Evolutionary conservation across 176 grass and related monocot genomes (phyloP), one percentile per base, ranked within the genome.

Genomic region (Miscanthus lutarioriparius): DNA sequence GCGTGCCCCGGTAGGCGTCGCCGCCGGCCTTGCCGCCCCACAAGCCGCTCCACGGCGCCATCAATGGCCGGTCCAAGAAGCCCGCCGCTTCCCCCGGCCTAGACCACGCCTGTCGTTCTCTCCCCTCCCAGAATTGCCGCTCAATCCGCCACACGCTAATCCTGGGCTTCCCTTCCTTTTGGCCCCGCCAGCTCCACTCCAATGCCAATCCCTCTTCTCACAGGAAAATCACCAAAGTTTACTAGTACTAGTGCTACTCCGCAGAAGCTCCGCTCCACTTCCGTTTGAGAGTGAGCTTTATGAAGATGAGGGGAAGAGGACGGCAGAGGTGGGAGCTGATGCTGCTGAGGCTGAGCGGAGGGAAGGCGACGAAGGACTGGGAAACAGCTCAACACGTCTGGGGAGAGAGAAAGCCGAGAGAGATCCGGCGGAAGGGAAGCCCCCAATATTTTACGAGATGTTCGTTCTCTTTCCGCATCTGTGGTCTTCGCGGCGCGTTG

Each of bases 1-100:
- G 97, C 87, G 93, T 99, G 70, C 97, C 97, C 48, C 88, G 93
- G 91, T 96, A 94, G 79, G 90, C 80, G 32, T 92, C 89, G 64
- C 87, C 90, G 61, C 62, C 87, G 87, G 82, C 64, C 80, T 80
- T 87, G 49, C 74, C 84, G 64, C 84, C 91, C 93, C 89, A 96
- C 48, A 94, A 91, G 58, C 85, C 82, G 44, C 70, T 93, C 78
- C 87, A 93, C 75, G 90, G 91, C 78, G 93, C 91, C 97, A 99
- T 99, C 43, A 75, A 79, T 61, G 78, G 81, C 79, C 78, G 25
- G 83, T 80, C 85, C 84, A 83, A 87, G 74, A 84, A 86, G 75
- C 3, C 37, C 65, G 20, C 47, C 65, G 39, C 66, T 79, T 37
- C 49, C 53, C 0, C 88, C 78, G 72, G 65, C 82, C 78, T 70